These are phyloP conservation scores for Fusarium continuum DNA, from an alignment of 2,329 filamentous ascomycete species.

Conservation along the genomic window DNA sequence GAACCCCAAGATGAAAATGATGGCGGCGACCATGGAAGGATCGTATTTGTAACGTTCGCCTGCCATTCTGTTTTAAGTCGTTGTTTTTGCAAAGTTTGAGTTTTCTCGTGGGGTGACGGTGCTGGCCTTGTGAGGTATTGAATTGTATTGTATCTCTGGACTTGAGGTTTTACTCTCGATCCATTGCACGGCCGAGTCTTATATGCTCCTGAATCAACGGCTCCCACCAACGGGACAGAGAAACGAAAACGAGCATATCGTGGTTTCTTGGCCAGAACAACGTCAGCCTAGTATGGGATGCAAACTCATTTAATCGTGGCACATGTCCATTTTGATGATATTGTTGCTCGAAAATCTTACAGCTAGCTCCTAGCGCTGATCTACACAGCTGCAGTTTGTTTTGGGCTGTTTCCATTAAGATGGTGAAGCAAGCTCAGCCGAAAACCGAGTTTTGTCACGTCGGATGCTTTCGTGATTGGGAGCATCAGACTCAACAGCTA, in stretches of 20 bases:
- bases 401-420: background rate
- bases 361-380: background rate
- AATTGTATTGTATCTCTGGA: background rate
- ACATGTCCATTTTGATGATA: background rate
- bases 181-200: background rate
- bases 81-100: background rate
- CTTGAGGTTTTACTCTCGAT: background rate
- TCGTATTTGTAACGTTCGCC: background rate
- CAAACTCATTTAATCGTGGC: background rate
- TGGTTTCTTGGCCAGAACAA: background rate
- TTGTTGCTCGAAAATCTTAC: background rate
- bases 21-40: background rate
- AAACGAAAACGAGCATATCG: background rate
- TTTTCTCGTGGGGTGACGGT: no score
- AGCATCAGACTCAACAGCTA: background rate
- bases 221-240: background rate
- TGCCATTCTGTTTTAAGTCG: background rate
- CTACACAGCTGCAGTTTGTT: background rate
- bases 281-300: background rate
- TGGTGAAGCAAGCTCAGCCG: background rate
- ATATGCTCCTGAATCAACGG: background rate
- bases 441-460: background rate
- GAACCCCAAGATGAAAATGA: background rate
- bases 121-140: background rate
- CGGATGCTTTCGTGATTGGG: background rate